Conservation (phyloP, 768 basidiomycete species). For the Rubroboletus satanas region DNA sequence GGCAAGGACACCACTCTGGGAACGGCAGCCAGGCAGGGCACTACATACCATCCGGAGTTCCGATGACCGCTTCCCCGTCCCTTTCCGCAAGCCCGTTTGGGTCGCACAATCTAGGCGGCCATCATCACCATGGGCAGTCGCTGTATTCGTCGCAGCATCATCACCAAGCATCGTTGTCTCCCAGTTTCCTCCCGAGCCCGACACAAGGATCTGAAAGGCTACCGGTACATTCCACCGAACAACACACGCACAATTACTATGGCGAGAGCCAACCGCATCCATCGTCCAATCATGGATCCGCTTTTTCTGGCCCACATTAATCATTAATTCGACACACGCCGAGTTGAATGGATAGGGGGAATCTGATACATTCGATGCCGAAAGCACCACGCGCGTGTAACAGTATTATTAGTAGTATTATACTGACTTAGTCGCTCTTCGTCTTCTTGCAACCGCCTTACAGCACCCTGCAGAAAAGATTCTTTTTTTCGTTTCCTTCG, state of each 20-base stretch:
- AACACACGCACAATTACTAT: slow-evolving; percentile 29
- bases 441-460: slow-evolving; percentile 29
- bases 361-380: slow-evolving; percentile 17
- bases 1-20: slow-evolving; percentile 43
- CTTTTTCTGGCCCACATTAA: slow-evolving; percentile 32
- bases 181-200: slow-evolving; percentile 29
- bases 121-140: slow-evolving; percentile 28
- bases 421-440: slow-evolving; percentile 31
- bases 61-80: slow-evolving; percentile 51
- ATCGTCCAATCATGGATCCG: slow-evolving; percentile 25
- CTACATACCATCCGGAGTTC: slow-evolving; percentile 37
- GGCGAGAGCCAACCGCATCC: slow-evolving; percentile 28
- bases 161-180: slow-evolving; percentile 28
- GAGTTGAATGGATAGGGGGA: slow-evolving; percentile 17
- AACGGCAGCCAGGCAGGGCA: slow-evolving; percentile 25
- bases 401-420: slow-evolving; percentile 34
- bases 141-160: slow-evolving; percentile 32
- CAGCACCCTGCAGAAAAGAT: slow-evolving; percentile 16
- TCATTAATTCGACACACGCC: slow-evolving; percentile 18
- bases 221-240: slow-evolving; percentile 23
- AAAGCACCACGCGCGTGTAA: slow-evolving; percentile 28
- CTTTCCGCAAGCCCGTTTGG: slow-evolving; percentile 38
- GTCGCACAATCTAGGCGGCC: slow-evolving; percentile 26
- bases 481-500: slow-evolving; percentile 16
- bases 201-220: slow-evolving; percentile 30